Percentiles rank a stretch among this genome's conserved stretches.
These are phyloP conservation scores for Fusarium coicis DNA, from an alignment of 2,329 filamentous ascomycete genomes.

Conservation along the genomic window DNA sequence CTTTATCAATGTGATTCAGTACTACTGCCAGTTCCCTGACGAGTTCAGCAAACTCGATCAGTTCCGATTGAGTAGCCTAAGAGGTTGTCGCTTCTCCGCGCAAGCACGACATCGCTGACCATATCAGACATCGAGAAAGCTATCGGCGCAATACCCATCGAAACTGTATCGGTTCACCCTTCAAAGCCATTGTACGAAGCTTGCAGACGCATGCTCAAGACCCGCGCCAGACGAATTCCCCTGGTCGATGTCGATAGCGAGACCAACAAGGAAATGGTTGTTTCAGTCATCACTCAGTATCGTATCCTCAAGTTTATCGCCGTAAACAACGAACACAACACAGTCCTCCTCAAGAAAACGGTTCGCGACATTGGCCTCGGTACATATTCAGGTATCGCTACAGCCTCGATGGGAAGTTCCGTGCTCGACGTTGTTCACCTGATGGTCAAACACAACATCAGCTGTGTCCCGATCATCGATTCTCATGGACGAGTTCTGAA, in stretches of 20 bases:
- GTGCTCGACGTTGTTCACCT: conserved; percentile 95
- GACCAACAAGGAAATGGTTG: conserved; percentile 89
- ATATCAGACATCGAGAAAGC: conserved; percentile 89
- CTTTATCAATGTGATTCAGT: conserved; percentile 98
- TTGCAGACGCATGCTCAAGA: conserved; percentile 92
- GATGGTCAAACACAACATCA: conserved; percentile 93
- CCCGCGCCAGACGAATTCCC: conserved; percentile 91
- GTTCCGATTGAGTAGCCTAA: conserved; percentile 89
- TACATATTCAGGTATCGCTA: conserved; percentile 83
- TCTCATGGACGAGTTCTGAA: conserved; percentile 82
- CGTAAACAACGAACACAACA: conserved; percentile 88
- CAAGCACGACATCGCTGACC: conserved; percentile 34
- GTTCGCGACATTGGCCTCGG: conserved; percentile 86
- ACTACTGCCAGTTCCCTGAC: conserved; percentile 97
- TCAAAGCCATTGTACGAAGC: conserved; percentile 93
- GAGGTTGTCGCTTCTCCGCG: conserved; percentile 66
- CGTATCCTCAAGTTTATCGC: conserved; percentile 98
- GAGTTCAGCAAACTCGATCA: conserved; percentile 91
- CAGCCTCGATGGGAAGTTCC: conserved; percentile 86
- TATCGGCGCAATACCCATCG: conserved; percentile 88
- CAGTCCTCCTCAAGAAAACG: conserved; percentile 87
- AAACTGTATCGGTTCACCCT: conserved; percentile 96
- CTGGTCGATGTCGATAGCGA: conserved; percentile 95
- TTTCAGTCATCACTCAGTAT: conserved; percentile 98
- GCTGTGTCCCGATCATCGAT: conserved; percentile 92